Conservation (phyloP, 805 yeast genomes). For the Saccharomycopsis babjevae region DNA sequence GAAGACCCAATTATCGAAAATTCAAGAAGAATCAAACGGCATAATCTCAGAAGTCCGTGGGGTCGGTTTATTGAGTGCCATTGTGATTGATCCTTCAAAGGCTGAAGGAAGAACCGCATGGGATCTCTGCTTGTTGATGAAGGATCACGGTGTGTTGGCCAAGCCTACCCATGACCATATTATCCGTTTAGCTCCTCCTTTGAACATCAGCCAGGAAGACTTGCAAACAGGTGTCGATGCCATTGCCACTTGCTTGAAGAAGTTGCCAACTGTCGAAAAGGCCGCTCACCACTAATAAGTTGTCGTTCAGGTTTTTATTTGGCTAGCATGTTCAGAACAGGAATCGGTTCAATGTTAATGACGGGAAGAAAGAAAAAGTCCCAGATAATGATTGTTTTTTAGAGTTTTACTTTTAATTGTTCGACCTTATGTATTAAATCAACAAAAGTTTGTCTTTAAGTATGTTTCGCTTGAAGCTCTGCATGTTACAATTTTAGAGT, state of each 20-base stretch:
- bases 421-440: no score
- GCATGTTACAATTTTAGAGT: no score
- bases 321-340: no score
- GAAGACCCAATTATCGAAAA: slow-evolving; percentile 43
- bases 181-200: slow-evolving; percentile 92
- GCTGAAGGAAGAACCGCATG: slow-evolving; percentile 89
- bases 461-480: no score
- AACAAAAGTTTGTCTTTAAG: no score
- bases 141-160: slow-evolving; percentile 80
- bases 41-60: slow-evolving; percentile 62
- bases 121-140: slow-evolving; percentile 89
- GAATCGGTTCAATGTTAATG: no score
- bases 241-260: slow-evolving; percentile 48
- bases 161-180: slow-evolving; percentile 96
- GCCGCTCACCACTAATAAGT: slow-evolving; percentile 30
- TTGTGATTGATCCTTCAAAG: slow-evolving; percentile 77
- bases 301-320: no score
- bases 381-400: no score
- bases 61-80: slow-evolving; percentile 77
- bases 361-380: no score
- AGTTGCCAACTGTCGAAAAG: slow-evolving; percentile 44
- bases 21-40: slow-evolving; percentile 45
- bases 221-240: slow-evolving; percentile 69
- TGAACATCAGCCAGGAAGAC: slow-evolving; percentile 83
- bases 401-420: no score